phyloP scores from a whole-genome alignment of 148 eudicot species.

The Rhododendron henanense region DNA sequence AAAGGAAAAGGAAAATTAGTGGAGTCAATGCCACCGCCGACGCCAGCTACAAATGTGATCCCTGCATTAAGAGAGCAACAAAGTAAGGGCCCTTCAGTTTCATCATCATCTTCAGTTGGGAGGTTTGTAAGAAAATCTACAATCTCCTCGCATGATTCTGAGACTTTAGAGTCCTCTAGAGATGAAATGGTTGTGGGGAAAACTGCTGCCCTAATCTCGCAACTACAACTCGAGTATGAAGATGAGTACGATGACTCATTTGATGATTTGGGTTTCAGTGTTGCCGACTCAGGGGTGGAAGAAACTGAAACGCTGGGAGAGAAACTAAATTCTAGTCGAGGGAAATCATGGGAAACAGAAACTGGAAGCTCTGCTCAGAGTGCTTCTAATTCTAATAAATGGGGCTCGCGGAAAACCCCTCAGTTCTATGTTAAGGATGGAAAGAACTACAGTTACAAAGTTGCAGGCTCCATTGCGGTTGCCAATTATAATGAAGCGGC shows the following conservation, averaged over 20 bases:
- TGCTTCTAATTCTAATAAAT: constrained; percentile 39
- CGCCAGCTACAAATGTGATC: constrained; percentile 13
- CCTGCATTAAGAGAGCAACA: constrained; percentile 24
- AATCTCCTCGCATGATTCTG: constrained; percentile 28
- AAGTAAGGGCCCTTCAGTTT: constrained; percentile 24
- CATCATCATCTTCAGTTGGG: constrained; percentile 53
- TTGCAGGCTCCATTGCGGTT: constrained; percentile 80
- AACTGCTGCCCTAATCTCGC: constrained; percentile 59
- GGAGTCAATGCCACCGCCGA: constrained; percentile 26
- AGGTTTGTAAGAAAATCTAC: constrained; percentile 65
- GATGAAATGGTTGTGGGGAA: constrained; percentile 53
- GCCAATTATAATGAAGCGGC: constrained; percentile 66
- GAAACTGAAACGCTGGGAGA: constrained; percentile 54
- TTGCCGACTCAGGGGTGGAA: constrained; percentile 72
- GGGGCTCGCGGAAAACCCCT: constrained; percentile 71
- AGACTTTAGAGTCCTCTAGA: constrained; percentile 38
- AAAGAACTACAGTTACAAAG: constrained; percentile 93
- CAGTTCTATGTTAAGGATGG: constrained; percentile 94
- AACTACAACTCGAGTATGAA: constrained; percentile 81
- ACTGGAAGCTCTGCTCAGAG: constrained; percentile 34
- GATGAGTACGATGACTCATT: constrained; percentile 98
- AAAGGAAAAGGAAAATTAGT: constrained; percentile 78
- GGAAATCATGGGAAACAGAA: constrained; percentile 23
- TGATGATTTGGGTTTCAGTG: constrained; percentile 80
- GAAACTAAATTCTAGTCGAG: constrained; percentile 27